These are phyloP conservation scores for Suhomyces guaymorum DNA, from an alignment of 1,139 yeast species.

Conservation along the genomic window DNA sequence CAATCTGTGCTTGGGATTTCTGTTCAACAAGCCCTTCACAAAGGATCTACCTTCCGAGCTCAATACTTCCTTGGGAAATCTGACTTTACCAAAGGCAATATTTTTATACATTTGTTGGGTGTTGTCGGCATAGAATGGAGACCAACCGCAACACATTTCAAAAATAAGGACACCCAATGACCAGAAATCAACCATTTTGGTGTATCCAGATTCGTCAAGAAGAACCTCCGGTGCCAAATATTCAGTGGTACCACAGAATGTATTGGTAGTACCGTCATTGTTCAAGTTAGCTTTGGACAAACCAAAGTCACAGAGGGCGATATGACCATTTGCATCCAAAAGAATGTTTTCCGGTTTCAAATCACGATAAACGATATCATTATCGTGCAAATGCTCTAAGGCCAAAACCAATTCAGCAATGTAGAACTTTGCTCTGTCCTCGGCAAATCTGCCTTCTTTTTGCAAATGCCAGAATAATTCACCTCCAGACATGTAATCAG, in stretches of 20 bases:
- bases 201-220: conserved; percentile 80
- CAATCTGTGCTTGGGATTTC: conserved; percentile 92
- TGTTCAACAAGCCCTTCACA: conserved; percentile 88
- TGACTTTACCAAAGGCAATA: conserved; percentile 95
- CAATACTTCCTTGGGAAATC: conserved; percentile 93
- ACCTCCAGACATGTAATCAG: conserved; percentile 98
- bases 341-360: conserved; percentile 92
- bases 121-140: conserved; percentile 97
- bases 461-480: conserved; percentile 97
- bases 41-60: conserved; percentile 91
- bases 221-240: conserved; percentile 81
- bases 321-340: conserved; percentile 94
- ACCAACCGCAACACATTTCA: conserved; percentile 98
- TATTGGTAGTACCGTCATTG: conserved; percentile 88
- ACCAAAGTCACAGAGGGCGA: conserved; percentile 95
- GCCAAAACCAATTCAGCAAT: conserved; percentile 94
- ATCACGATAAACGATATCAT: conserved; percentile 92
- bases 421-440: conserved; percentile 91
- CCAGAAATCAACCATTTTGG: conserved; percentile 89
- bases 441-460: conserved; percentile 90
- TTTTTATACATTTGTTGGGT: conserved; percentile 98
- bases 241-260: conserved; percentile 97
- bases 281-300: conserved; percentile 88
- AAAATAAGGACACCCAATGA: conserved; percentile 77
- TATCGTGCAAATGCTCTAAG: conserved; percentile 86